Evolutionary conservation across 108 stramenopile species (phyloP).

Genomic region (Cyclotella kingstonii): DNA sequence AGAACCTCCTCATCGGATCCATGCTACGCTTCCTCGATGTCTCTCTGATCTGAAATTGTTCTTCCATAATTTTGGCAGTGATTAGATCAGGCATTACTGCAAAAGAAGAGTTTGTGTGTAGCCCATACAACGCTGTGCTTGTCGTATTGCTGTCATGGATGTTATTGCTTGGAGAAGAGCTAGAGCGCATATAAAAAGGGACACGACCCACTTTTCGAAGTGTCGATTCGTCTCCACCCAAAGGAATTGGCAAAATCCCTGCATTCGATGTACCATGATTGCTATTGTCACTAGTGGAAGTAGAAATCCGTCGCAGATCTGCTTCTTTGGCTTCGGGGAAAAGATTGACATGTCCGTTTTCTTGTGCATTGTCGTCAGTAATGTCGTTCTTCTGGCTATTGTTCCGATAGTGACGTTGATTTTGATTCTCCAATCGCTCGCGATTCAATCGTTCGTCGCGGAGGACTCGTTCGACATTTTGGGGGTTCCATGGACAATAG

Average conservation of each 20-base stretch:
- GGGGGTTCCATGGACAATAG: slow-evolving; percentile 89
- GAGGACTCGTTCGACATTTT: slow-evolving; percentile 83
- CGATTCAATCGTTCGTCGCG: slow-evolving; percentile 72
- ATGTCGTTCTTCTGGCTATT: not conserved
- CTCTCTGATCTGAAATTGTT: slow-evolving; percentile 25
- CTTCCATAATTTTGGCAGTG: slow-evolving; percentile 25
- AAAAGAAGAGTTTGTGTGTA: too few relatives aligned
- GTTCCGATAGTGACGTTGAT: not conserved
- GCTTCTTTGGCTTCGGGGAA: slow-evolving; percentile 38
- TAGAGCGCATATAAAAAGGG: slow-evolving; percentile 36
- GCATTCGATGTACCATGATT: not conserved
- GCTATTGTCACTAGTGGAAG: not conserved
- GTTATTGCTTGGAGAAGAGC: not conserved
- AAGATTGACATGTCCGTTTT: slow-evolving; percentile 30
- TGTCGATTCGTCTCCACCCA: slow-evolving; percentile 25
- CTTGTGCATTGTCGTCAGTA: not conserved
- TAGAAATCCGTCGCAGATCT: slow-evolving; percentile 8
- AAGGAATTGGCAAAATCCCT: slow-evolving; percentile 9
- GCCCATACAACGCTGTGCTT: not conserved
- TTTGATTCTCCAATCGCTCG: slow-evolving; percentile 49
- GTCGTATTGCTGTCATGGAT: not conserved
- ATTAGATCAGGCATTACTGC: slow-evolving; percentile 14
- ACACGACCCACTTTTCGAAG: slow-evolving; percentile 19
- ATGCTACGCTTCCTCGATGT: slow-evolving; percentile 23
- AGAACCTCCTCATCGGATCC: slow-evolving; percentile 36